Percentiles rank a stretch among this genome's conserved stretches.
phyloP scores from a whole-genome alignment of 2,329 filamentous ascomycete species.

The Epichloe sibirici region DNA sequence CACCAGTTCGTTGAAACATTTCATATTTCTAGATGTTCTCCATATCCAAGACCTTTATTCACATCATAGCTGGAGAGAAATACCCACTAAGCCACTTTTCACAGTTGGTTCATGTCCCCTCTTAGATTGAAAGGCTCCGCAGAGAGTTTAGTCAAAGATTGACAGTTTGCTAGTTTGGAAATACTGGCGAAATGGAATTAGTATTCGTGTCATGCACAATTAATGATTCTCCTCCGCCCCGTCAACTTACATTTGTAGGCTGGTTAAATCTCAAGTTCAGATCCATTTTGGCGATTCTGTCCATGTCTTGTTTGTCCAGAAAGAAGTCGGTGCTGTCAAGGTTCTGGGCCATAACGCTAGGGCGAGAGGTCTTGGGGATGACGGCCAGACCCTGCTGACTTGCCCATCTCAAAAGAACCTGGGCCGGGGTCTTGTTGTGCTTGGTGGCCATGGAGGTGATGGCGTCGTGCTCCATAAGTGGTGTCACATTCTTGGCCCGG shows the following conservation, averaged over 20 bases:
- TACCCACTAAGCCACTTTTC: not conserved
- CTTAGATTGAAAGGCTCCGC: not conserved
- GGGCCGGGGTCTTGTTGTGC: conserved; percentile 25
- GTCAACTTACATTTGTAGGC: conserved; percentile 49
- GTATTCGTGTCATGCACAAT: not conserved
- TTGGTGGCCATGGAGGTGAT: conserved; percentile 56
- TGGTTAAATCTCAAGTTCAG: conserved; percentile 63
- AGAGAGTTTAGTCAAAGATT: conserved; percentile 1
- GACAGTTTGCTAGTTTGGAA: conserved; percentile 3
- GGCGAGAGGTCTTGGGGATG: conserved; percentile 62
- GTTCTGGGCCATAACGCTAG: conserved; percentile 47
- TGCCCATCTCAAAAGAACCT: conserved; percentile 77
- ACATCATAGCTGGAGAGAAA: not conserved
- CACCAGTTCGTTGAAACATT: not conserved
- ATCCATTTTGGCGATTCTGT: conserved; percentile 54
- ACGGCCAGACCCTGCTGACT: conserved; percentile 72
- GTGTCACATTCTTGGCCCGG: conserved; percentile 40
- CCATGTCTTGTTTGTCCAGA: conserved; percentile 51
- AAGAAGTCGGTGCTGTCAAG: conserved; percentile 55
- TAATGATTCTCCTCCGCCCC: not conserved
- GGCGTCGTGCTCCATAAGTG: conserved; percentile 58
- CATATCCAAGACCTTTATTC: not conserved
- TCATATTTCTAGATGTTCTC: not conserved
- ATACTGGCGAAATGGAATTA: conserved; percentile 2
- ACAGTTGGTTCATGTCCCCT: not conserved